Conservation (phyloP, 2,329 filamentous ascomycete genomes). For the Fusarium goolgardi region DNA sequence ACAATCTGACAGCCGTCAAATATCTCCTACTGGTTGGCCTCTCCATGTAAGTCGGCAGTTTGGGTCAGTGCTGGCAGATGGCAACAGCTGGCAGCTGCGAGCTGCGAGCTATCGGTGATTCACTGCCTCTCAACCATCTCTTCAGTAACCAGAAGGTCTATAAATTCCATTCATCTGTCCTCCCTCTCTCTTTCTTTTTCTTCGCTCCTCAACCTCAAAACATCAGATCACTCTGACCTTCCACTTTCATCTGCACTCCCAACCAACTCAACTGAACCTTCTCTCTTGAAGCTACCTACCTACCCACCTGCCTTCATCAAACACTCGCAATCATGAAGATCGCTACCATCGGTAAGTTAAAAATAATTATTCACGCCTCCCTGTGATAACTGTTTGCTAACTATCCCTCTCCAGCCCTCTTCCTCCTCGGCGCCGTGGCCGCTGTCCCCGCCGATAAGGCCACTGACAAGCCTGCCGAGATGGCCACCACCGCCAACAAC, state of each 20-base stretch:
- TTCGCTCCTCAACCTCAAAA: background rate
- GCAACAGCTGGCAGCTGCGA: background rate
- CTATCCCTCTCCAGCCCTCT: background rate
- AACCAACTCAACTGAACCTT: background rate
- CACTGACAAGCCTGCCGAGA: background rate
- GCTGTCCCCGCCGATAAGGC: background rate
- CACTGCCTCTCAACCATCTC: background rate
- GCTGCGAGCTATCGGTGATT: background rate
- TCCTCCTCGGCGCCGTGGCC: constrained; percentile 7
- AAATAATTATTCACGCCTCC: accelerated
- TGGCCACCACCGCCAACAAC: background rate
- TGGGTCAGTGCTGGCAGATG: background rate
- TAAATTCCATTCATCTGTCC: background rate
- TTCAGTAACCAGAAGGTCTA: background rate
- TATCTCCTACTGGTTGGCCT: background rate
- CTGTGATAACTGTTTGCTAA: background rate
- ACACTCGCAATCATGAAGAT: constrained; percentile 3
- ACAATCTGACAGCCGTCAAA: no score
- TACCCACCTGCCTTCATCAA: background rate
- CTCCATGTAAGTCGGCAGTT: background rate
- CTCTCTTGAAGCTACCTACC: background rate
- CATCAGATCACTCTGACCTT: background rate
- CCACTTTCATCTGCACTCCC: background rate
- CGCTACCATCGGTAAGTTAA: constrained; percentile 4
- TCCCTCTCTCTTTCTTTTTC: background rate